These are phyloP conservation scores for Cystobasidium pallidum DNA, from an alignment of 1,284 basidiomycete species.

Conservation along the genomic window DNA sequence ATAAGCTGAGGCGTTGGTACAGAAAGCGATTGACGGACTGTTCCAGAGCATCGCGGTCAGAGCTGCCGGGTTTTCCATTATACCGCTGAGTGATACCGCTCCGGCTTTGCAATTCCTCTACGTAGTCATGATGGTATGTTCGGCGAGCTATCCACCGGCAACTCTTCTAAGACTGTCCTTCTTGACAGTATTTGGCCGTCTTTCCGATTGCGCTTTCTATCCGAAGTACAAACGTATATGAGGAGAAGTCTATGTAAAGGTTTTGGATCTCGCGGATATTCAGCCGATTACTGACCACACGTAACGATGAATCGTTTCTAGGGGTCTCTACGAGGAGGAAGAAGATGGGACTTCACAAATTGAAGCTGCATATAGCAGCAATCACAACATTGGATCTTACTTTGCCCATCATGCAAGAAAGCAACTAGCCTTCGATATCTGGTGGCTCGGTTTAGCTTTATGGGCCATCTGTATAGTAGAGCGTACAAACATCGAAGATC, in stretches of 20 bases:
- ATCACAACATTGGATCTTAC: constrained; percentile 35
- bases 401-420: constrained; percentile 73
- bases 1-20: constrained; percentile 53
- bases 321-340: constrained; percentile 44
- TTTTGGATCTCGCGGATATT: background rate
- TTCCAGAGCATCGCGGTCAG: constrained; percentile 68
- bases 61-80: constrained; percentile 81
- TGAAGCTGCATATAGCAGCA: constrained; percentile 42
- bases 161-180: background rate
- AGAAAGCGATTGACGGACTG: constrained; percentile 58
- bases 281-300: background rate
- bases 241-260: constrained; percentile 65
- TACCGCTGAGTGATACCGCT: constrained; percentile 71
- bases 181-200: constrained; percentile 57
- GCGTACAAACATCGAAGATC: constrained; percentile 62
- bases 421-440: constrained; percentile 80
- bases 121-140: constrained; percentile 74
- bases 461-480: constrained; percentile 76
- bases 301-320: constrained; percentile 4
- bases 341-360: constrained; percentile 37
- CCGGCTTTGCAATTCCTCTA: constrained; percentile 84
- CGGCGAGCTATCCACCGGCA: background rate
- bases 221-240: constrained; percentile 85
- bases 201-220: constrained; percentile 69
- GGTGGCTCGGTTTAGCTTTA: constrained; percentile 51